A percentile compares a stretch with the other conserved stretches of the same genome.
These are phyloP conservation scores for Monoraphidium neglectum DNA, from an alignment of 139 green algal species.

Conservation along the genomic window DNA sequence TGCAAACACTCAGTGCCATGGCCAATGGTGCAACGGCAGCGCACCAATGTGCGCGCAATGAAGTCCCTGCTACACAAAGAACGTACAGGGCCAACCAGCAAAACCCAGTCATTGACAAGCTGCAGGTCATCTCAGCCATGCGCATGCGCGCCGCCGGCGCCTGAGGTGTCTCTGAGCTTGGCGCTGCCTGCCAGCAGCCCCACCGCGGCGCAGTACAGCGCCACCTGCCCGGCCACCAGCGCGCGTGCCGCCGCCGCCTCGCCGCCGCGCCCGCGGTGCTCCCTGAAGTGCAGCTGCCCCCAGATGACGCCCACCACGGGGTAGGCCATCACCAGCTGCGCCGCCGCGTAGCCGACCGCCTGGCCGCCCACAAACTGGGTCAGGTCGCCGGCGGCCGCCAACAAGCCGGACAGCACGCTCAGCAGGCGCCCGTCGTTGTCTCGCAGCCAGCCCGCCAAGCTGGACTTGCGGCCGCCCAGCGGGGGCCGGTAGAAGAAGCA, in stretches of 20 bases:
- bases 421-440: slow-evolving; percentile 23
- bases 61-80: no score
- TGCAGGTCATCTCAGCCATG: no score
- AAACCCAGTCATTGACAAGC: no score
- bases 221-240: slow-evolving; percentile 33
- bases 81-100: no score
- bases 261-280: slow-evolving; percentile 18
- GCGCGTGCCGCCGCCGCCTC: neutral
- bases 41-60: no score
- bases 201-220: slow-evolving; percentile 29
- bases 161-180: slow-evolving; percentile 10
- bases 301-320: slow-evolving; percentile 48
- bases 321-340: slow-evolving; percentile 37
- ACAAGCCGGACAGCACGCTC: slow-evolving; percentile 30
- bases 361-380: slow-evolving; percentile 51
- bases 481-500: slow-evolving; percentile 32
- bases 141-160: no score
- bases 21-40: no score
- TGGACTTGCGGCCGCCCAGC: slow-evolving; percentile 25
- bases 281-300: slow-evolving; percentile 42
- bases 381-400: slow-evolving; percentile 39
- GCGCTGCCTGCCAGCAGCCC: slow-evolving; percentile 35
- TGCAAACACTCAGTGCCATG: no score
- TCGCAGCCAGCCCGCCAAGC: slow-evolving; percentile 6
- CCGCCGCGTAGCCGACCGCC: slow-evolving; percentile 33